Evolutionary conservation across 441 rosid genomes (phyloP).

Genomic region (Adansonia madagascariensis): DNA sequence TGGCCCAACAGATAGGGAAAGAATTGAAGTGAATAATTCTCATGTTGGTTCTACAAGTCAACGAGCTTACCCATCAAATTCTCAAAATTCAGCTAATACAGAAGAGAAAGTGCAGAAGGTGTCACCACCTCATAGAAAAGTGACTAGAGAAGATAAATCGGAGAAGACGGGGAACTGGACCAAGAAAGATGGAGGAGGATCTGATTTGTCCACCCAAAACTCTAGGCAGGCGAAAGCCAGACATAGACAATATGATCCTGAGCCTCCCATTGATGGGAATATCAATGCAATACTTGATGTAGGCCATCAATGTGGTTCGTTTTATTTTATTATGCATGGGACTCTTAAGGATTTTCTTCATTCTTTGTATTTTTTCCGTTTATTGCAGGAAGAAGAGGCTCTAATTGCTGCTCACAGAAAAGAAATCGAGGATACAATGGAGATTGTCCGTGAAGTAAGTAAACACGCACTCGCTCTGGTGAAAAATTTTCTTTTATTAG

Average conservation of each 20-base stretch:
- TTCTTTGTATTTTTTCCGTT: slow-evolving; percentile 8
- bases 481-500: neutral
- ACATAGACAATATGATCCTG: slow-evolving; percentile 52
- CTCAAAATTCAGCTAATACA: slow-evolving; percentile 55
- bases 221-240: slow-evolving; percentile 46
- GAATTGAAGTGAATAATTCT: slow-evolving; percentile 50
- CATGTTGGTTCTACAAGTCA: slow-evolving; percentile 56
- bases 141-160: slow-evolving; percentile 66
- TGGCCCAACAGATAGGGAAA: slow-evolving; percentile 58
- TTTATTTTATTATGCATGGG: slow-evolving; percentile 10
- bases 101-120: slow-evolving; percentile 84
- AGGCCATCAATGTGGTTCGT: slow-evolving; percentile 27
- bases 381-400: slow-evolving; percentile 88
- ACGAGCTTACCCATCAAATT: slow-evolving; percentile 47
- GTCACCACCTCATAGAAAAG: slow-evolving; percentile 88
- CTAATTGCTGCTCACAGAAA: slow-evolving; percentile 90
- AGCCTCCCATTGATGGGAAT: slow-evolving; percentile 63
- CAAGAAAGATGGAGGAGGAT: slow-evolving; percentile 57
- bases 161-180: slow-evolving; percentile 61
- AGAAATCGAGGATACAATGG: slow-evolving; percentile 99
- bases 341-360: neutral
- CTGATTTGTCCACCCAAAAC: slow-evolving; percentile 52
- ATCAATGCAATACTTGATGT: slow-evolving; percentile 89
- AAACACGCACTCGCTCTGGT: neutral
- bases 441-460: slow-evolving; percentile 92